Conservation (phyloP, 441 rosid genomes). For the Populus hybrid region DNA sequence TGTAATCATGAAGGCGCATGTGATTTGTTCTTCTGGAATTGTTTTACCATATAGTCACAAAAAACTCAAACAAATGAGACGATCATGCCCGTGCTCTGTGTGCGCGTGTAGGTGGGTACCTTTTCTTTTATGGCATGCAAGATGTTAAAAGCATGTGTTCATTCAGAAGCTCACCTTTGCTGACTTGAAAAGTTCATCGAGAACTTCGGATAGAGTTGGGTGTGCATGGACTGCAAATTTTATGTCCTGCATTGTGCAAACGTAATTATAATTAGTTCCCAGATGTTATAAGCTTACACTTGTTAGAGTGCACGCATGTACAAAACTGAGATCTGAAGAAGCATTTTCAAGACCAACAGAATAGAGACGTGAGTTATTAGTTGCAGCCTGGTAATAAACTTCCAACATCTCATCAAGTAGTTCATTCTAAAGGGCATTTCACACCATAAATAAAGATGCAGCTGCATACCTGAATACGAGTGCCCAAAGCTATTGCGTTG, state of each 20-base stretch:
- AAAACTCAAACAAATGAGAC: neutral
- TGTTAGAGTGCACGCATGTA: neutral
- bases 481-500: constrained; percentile 87
- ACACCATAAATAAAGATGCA: neutral
- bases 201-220: constrained; percentile 93
- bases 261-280: neutral
- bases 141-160: neutral
- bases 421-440: neutral
- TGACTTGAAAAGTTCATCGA: constrained; percentile 90
- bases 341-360: neutral
- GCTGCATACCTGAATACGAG: constrained; percentile 60
- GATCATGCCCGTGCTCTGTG: neutral
- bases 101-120: neutral
- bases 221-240: constrained; percentile 93
- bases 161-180: constrained; percentile 68
- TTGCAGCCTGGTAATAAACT: neutral
- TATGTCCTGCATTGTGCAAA: constrained; percentile 55
- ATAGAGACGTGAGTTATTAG: no score
- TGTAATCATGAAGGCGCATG: neutral
- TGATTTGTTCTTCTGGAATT: neutral
- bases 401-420: neutral
- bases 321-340: neutral
- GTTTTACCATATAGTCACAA: neutral
- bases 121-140: neutral
- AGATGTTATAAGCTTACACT: no score